Evolutionary conservation across 768 basidiomycete species (phyloP).

Genomic region (Goffeauzyma gilvescens): DNA sequence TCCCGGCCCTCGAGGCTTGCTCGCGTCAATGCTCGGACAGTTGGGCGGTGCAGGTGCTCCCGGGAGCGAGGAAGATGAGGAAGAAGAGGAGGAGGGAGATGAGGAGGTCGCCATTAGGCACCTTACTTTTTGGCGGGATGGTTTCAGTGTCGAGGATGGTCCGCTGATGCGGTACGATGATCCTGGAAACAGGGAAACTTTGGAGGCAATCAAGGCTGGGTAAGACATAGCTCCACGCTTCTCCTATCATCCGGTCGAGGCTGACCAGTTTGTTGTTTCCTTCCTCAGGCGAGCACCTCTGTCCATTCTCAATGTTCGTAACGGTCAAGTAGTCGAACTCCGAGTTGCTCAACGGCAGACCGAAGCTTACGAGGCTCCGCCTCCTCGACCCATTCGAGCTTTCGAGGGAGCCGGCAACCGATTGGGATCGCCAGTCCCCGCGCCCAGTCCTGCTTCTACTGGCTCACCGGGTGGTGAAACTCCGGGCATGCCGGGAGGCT

Average conservation of each 20-base stretch:
- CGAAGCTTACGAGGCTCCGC: constrained; percentile 52
- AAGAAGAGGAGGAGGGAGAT: constrained; percentile 33
- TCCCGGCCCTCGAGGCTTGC: constrained; percentile 1
- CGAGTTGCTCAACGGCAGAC: constrained; percentile 49
- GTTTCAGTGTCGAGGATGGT: constrained; percentile 79
- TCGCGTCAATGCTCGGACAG: not conserved
- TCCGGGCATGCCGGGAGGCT: constrained; percentile 13
- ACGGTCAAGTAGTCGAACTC: constrained; percentile 68
- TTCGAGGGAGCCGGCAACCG: constrained; percentile 64
- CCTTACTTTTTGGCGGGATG: constrained; percentile 81
- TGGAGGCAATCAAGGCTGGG: constrained; percentile 65
- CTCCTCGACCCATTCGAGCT: constrained; percentile 36
- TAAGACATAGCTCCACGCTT: too few relatives aligned
- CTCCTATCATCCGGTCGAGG: too few relatives aligned
- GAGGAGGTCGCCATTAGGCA: constrained; percentile 48
- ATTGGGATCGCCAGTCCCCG: constrained; percentile 59
- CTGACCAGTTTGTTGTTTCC: not conserved
- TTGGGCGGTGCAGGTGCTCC: constrained; percentile 2
- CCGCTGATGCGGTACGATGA: constrained; percentile 67
- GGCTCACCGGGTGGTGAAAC: not conserved
- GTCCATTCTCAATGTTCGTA: constrained; percentile 49
- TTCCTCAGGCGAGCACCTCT: constrained; percentile 53
- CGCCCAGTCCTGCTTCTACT: constrained; percentile 7
- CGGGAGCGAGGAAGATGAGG: constrained; percentile 11
- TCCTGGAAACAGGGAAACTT: constrained; percentile 47